These are phyloP conservation scores for Bryoerythrophyllum caledonicum DNA, from an alignment of 225 moss, liverwort and hornwort species.

Conservation along the genomic window DNA sequence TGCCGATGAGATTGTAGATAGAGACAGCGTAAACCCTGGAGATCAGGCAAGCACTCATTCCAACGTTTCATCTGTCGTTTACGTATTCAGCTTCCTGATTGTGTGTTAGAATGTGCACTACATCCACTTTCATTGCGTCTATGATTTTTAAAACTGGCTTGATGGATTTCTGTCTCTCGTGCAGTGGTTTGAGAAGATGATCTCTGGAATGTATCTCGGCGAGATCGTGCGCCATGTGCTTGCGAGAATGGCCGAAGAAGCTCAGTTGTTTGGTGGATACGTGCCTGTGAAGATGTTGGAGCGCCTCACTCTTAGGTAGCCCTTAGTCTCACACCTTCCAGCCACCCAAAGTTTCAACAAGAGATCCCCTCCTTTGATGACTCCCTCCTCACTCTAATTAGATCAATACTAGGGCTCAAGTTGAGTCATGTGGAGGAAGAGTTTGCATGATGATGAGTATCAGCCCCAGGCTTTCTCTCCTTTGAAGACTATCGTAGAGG, in stretches of 20 bases:
- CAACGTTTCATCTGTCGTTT: not conserved
- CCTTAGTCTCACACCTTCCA: not conserved
- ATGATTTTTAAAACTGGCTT: not conserved
- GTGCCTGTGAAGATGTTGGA: constrained; percentile 62
- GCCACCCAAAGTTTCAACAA: no score
- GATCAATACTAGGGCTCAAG: no score
- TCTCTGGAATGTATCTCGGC: constrained; percentile 94
- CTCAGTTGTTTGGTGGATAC: constrained; percentile 66
- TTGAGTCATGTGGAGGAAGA: no score
- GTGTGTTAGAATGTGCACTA: no score
- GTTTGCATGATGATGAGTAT: not conserved
- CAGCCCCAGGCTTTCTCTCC: no score
- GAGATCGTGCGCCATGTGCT: constrained; percentile 89
- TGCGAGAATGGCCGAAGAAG: constrained; percentile 71
- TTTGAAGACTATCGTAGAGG: no score
- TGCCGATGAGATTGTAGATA: constrained; percentile 68
- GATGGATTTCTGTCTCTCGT: not conserved
- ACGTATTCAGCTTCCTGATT: not conserved
- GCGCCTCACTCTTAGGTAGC: constrained; percentile 69
- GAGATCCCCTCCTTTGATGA: no score
- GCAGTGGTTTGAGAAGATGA: constrained; percentile 96
- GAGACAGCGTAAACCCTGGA: constrained; percentile 65
- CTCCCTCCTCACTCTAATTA: no score
- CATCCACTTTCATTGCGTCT: not conserved
- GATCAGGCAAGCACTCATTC: constrained; percentile 38